These are phyloP conservation scores for Discostella stelligeroides DNA, from an alignment of 108 stramenopile genomes.

Conservation along the genomic window DNA sequence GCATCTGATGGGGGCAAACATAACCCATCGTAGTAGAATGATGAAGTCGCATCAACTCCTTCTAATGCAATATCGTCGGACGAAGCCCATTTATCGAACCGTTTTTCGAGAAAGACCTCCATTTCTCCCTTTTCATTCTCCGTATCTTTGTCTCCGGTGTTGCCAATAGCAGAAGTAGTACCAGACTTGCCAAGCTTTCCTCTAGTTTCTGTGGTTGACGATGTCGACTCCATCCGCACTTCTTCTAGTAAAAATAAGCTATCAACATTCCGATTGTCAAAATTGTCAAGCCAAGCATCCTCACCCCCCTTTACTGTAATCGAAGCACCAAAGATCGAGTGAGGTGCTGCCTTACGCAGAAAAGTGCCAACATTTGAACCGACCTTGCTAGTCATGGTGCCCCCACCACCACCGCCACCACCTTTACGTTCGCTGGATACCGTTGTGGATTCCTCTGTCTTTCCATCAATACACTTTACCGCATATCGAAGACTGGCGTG, in stretches of 20 bases:
- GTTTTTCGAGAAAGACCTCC: constrained; percentile 59
- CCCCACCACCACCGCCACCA: constrained; percentile 3
- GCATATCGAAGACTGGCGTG: constrained; percentile 81
- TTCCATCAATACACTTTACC: constrained; percentile 15
- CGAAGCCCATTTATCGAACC: constrained; percentile 40
- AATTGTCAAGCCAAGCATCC: constrained; percentile 19
- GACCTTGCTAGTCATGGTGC: background rate
- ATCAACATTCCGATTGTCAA: constrained; percentile 17
- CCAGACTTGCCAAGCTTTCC: background rate
- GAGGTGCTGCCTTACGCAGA: no score
- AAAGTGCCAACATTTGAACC: no score
- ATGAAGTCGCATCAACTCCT: constrained; percentile 15
- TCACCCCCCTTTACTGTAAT: constrained; percentile 2
- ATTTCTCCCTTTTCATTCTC: constrained; percentile 63
- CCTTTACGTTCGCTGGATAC: background rate
- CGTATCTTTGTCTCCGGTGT: background rate
- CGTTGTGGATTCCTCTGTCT: background rate
- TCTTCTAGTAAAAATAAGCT: constrained; percentile 44
- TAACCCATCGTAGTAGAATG: constrained; percentile 64
- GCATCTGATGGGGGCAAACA: constrained; percentile 37
- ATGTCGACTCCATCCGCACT: constrained; percentile 44
- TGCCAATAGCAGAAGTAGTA: background rate
- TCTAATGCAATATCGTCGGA: background rate
- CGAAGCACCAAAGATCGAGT: no score
- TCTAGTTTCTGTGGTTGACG: constrained; percentile 6